phyloP scores from a whole-genome alignment of 257 asterid species.

The Nicotiana tabacum region DNA sequence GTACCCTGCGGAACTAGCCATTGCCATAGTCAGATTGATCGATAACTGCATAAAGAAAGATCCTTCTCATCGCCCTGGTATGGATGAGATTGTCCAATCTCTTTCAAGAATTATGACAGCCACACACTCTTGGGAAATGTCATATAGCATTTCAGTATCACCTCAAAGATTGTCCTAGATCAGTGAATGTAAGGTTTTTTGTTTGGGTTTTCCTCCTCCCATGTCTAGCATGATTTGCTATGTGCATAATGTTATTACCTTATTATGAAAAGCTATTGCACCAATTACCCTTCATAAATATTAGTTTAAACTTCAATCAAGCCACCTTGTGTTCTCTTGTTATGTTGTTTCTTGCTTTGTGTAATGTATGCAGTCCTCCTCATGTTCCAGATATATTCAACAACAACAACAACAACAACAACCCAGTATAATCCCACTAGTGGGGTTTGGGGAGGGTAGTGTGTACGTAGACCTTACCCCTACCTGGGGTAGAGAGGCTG shows the following conservation, averaged over 20 bases:
- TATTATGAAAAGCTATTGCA: background rate
- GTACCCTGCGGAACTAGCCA: slow-evolving; percentile 48
- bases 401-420: no score
- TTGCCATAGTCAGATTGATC: slow-evolving; percentile 40
- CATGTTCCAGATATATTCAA: background rate
- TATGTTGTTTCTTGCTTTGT: background rate
- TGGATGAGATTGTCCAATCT: slow-evolving; percentile 61
- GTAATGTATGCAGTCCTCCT: background rate
- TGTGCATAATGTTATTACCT: background rate
- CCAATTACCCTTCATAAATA: background rate
- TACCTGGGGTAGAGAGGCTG: no score
- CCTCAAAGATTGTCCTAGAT: slow-evolving; percentile 27
- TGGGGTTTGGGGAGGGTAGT: no score
- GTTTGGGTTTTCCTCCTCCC: background rate
- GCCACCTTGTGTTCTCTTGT: background rate
- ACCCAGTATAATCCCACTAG: no score
- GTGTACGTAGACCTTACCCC: no score
- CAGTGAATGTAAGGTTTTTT: background rate
- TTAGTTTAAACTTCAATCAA: background rate
- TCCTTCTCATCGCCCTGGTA: slow-evolving; percentile 59
- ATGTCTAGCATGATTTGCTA: background rate
- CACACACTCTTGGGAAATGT: slow-evolving; percentile 48
- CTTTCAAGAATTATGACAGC: slow-evolving; percentile 49
- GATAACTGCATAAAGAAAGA: slow-evolving; percentile 57
- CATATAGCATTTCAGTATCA: slow-evolving; percentile 31